phyloP scores from a whole-genome alignment of 75 land plant species.

The Sequoia sempervirens region DNA sequence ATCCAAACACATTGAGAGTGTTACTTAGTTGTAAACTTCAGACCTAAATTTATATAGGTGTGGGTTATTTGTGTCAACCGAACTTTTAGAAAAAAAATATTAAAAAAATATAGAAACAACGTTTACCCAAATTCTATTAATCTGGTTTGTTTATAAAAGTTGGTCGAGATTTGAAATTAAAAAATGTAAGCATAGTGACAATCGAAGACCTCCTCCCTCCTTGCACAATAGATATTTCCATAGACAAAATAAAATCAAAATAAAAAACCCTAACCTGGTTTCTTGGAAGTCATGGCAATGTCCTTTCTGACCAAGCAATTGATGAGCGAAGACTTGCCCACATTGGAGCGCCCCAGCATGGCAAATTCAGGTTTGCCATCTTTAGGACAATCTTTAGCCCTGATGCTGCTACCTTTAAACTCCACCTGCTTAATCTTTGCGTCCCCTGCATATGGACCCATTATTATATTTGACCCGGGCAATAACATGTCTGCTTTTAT shows the following conservation, averaged over 20 bases:
- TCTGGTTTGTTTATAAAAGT: no score
- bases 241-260: not conserved
- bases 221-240: no score
- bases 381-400: constrained; percentile 65
- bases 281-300: constrained; percentile 77
- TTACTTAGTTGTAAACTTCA: no score
- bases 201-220: no score
- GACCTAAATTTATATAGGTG: no score
- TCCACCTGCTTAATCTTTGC: constrained; percentile 52
- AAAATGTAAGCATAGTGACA: no score
- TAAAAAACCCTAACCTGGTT: constrained; percentile 49
- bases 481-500: constrained; percentile 51
- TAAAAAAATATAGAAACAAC: no score
- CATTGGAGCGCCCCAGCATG: constrained; percentile 77
- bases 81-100: no score
- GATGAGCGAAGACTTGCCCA: constrained; percentile 84
- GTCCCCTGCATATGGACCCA: constrained; percentile 68
- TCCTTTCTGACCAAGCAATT: constrained; percentile 57
- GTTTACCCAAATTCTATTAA: no score
- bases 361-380: constrained; percentile 78
- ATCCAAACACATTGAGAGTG: no score
- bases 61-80: no score
- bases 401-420: constrained; percentile 65
- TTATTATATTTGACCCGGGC: constrained; percentile 82
- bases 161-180: no score